phyloP scores from a whole-genome alignment of 2,329 filamentous ascomycete genomes.

The Incumbomyces delicatus region DNA sequence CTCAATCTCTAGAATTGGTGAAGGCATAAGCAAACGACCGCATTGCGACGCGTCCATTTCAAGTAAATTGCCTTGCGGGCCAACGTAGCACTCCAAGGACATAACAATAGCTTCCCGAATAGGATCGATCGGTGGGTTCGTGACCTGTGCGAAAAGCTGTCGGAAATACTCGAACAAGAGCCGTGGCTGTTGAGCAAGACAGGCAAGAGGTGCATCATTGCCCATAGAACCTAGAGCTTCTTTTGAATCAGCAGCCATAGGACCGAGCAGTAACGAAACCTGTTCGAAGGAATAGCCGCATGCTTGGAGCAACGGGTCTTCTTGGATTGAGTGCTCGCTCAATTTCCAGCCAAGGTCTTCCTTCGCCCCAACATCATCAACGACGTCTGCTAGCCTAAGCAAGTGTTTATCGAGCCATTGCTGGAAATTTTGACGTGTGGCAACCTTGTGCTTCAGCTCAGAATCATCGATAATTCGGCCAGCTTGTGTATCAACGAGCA shows the following conservation, averaged over 20 bases:
- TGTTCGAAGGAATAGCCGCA: conserved; percentile 96
- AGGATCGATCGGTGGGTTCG: conserved; percentile 93
- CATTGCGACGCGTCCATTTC: conserved; percentile 91
- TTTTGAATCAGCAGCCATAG: conserved; percentile 96
- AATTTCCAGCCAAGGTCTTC: conserved; percentile 58
- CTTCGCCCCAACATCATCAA: conserved; percentile 47
- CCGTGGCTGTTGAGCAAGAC: conserved; percentile 78
- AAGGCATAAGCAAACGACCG: conserved; percentile 72
- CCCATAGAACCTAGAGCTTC: conserved; percentile 96
- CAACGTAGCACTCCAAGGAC: conserved; percentile 93
- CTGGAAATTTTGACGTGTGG: conserved; percentile 79
- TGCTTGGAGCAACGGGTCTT: conserved; percentile 72
- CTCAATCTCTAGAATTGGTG: conserved; percentile 77
- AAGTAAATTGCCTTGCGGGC: conserved; percentile 86
- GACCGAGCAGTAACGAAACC: conserved; percentile 79
- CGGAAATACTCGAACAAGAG: conserved; percentile 94
- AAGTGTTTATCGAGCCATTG: conserved; percentile 80
- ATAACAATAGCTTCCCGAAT: conserved; percentile 97
- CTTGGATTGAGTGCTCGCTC: conserved; percentile 62
- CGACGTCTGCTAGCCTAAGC: conserved; percentile 66
- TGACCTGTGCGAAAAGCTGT: conserved; percentile 94
- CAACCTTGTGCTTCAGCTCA: conserved; percentile 80
- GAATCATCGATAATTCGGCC: conserved; percentile 90
- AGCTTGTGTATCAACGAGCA: conserved; percentile 82
- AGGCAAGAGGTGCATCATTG: conserved; percentile 88